Base-by-base conservation (phyloP, 331 rosid genomes). In the Cydonia oblonga region DNA sequence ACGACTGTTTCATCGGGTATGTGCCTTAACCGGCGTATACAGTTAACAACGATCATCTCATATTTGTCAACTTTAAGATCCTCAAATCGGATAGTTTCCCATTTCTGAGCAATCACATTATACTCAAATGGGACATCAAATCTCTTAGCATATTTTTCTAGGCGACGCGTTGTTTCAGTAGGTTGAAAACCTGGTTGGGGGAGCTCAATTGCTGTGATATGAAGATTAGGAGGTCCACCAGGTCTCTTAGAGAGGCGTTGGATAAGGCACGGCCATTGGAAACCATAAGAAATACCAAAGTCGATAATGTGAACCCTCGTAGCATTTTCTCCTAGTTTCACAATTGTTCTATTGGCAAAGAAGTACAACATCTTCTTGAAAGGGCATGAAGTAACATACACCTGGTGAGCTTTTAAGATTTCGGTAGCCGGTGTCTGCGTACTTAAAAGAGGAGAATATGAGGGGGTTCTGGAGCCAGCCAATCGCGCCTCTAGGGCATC, bases 251-350 rank as follows among this genome's bases (percentile, higher is more conserved):
- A 81, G 35, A 81, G 76, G 12, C 33, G 69, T 19, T 78, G 82
- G 74, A 81, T 81, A 16, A 78, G 75, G 18, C 67, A 70, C 8
- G 75, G 75, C 85, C 85, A 81, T 40, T 77, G 85, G 56, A 78
- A 77, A 66, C 82, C 82, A 70, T 69, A 78, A 3, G 32, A 63
- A 69, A 81, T 73, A 6, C 81, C 82, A 15, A 77, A 81, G 73
- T 81, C 74, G 52, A 81, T 77, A 14, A 82, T 71, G 81, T 78
- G 86, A 44, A 82, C 59, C 35, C 61, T 78, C 6, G 52, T 70
- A 11, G 81, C 72, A 3, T 75, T 61, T 70, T 68, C 19, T n/a
- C 83, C 68, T 7, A 71, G 49, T 52, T 82, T 52, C 72, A 64
- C 19, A 33, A 78, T 78, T 10, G 59, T 71, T 68, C 71, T 30